Evolutionary conservation across 345 rosid species (phyloP).

Genomic region (Rhizophora mangle): DNA sequence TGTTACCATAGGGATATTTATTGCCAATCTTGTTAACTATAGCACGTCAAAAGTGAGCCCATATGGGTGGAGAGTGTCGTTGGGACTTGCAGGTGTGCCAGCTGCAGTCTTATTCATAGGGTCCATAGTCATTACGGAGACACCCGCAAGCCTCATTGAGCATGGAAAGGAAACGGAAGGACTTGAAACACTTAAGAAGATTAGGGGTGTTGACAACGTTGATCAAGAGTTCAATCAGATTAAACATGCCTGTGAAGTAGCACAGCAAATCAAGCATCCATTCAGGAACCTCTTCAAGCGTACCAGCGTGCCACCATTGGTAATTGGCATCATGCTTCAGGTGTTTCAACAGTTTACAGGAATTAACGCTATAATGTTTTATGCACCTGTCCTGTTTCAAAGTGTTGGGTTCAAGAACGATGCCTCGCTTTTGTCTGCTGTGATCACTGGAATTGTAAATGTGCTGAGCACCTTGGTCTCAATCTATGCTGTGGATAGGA

Average conservation of each 20-base stretch:
- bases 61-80: conserved; percentile 50
- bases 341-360: conserved; percentile 65
- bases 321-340: conserved; percentile 49
- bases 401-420: conserved; percentile 34
- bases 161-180: conserved; percentile 31
- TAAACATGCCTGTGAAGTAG: conserved; percentile 34
- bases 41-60: conserved; percentile 38
- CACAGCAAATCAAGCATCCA: conserved; percentile 41
- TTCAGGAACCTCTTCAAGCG: conserved; percentile 38
- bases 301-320: conserved; percentile 48
- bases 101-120: conserved; percentile 48
- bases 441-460: conserved; percentile 27
- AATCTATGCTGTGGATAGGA: conserved; percentile 26
- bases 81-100: conserved; percentile 52
- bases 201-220: conserved; percentile 51
- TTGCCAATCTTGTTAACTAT: conserved; percentile 54
- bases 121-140: conserved; percentile 45
- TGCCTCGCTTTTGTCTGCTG: conserved; percentile 29
- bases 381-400: conserved; percentile 37
- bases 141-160: conserved; percentile 63
- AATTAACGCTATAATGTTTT: conserved; percentile 53
- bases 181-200: conserved; percentile 34
- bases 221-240: conserved; percentile 42
- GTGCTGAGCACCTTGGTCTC: conserved; percentile 41
- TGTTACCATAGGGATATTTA: conserved; percentile 50